phyloP scores from a whole-genome alignment of 352 stramenopile species.

The Globisporangium emineosum region DNA sequence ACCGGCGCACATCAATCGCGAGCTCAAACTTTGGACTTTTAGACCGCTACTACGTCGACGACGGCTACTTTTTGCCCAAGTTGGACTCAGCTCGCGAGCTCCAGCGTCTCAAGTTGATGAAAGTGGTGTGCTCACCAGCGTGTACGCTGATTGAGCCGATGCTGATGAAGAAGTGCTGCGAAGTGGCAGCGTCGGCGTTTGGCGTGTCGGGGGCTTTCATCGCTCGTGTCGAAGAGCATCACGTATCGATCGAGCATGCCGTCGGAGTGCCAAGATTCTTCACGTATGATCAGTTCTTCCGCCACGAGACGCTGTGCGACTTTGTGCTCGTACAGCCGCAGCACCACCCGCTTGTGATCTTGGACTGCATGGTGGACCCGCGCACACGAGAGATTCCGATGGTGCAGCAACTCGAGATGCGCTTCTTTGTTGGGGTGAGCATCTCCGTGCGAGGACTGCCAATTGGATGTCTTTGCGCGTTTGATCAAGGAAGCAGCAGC shows the following conservation, averaged over 20 bases:
- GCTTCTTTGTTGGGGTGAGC: constrained; percentile 46
- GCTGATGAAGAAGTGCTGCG: constrained; percentile 56
- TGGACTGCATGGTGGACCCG: constrained; percentile 43
- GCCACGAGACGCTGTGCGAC: constrained; percentile 50
- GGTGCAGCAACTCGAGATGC: constrained; percentile 51
- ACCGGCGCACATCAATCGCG: constrained; percentile 47
- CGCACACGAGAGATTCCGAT: constrained; percentile 51
- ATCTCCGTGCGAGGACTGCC: constrained; percentile 50
- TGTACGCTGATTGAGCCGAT: constrained; percentile 55
- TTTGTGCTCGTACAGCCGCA: constrained; percentile 49
- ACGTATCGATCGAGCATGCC: constrained; percentile 50
- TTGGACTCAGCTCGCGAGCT: constrained; percentile 36
- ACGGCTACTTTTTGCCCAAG: constrained; percentile 41
- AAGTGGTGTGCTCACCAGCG: constrained; percentile 49
- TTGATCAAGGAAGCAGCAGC: constrained; percentile 33
- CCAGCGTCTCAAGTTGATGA: constrained; percentile 45
- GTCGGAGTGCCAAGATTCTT: constrained; percentile 32
- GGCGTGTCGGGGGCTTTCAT: constrained; percentile 49
- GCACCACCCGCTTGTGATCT: constrained; percentile 38
- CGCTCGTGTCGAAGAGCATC: constrained; percentile 43
- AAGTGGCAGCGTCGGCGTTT: constrained; percentile 42
- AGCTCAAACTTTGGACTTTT: constrained; percentile 46
- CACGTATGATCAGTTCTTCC: constrained; percentile 31
- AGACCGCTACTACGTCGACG: constrained; percentile 42
- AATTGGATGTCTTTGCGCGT: constrained; percentile 57